These are phyloP conservation scores for Gastrolobium bilobum DNA, from an alignment of 306 rosid genomes.

Conservation along the genomic window DNA sequence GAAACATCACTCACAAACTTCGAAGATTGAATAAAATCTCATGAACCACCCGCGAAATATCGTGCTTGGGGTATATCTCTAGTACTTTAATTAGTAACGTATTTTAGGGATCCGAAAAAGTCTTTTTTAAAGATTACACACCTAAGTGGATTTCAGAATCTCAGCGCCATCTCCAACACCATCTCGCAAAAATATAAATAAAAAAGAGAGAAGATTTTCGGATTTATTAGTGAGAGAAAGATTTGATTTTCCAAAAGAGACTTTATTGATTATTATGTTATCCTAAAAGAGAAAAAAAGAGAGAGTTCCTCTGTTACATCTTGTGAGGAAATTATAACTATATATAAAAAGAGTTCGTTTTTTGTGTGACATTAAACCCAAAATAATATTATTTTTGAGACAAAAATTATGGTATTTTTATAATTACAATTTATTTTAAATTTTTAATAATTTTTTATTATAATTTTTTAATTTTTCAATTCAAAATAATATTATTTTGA, in stretches of 20 bases:
- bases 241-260: constrained; percentile 80
- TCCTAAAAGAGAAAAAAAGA: not conserved
- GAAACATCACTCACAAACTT: constrained; percentile 42
- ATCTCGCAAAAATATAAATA: constrained; percentile 42
- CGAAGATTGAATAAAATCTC: constrained; percentile 61
- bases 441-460: too few species aligned
- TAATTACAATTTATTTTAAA: too few species aligned
- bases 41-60: constrained; percentile 45
- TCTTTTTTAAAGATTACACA: constrained; percentile 60
- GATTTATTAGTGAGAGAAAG: constrained; percentile 63
- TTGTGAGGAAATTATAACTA: too few species aligned
- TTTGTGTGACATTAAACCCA: too few species aligned
- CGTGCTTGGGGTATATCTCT: constrained; percentile 6
- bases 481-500: too few species aligned
- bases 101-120: constrained; percentile 42
- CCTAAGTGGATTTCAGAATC: constrained; percentile 91
- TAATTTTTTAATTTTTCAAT: too few species aligned
- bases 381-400: too few species aligned
- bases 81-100: constrained; percentile 20
- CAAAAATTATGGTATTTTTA: too few species aligned
- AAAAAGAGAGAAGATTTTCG: constrained; percentile 46
- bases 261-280: constrained; percentile 35
- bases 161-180: constrained; percentile 67
- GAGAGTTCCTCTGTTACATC: not conserved
- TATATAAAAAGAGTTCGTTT: too few species aligned